Evolutionary conservation across 345 rosid species (phyloP), one percentile per base, ranked within the genome.

Genomic region (Populus nigra): DNA sequence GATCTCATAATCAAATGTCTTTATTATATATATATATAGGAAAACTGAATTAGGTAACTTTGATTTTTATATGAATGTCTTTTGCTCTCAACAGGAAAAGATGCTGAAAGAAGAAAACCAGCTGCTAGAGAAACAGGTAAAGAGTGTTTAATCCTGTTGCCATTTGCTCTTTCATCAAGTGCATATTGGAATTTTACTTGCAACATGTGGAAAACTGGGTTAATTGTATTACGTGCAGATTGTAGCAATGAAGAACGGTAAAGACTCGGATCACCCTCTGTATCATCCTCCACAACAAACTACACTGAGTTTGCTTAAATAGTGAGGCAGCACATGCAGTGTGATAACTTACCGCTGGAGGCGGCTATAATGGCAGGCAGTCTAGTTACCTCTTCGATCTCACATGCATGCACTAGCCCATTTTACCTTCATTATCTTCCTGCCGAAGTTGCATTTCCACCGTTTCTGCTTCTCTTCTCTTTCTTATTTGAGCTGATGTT

Each of bases 111-210:
- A 81, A 69, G 87, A 86, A 72, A 83, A 88, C 20, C 73, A 65
- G 49, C 49, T 61, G 31, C 85, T 88, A 7, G 68, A 86, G 69
- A 65, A 18, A 55, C 57, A 86, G 89, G 90, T 88, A 80, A 69
- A 47, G 53, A 47, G 29, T n/a, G 63, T n/a, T 8, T 57, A 8
- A 57, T 57, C 63, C 6, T 9, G 9, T 57, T 57, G 11, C 5
- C 63, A 57, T n/a, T n/a, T 8, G 27, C 29, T 57, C 29, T 57
- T 57, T 57, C 63, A 57, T 2, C 5, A 4, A 8, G 62, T 55
- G 25, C 62, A 57, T 3, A 10, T 23, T n/a, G 29, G 29, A 9
- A 8, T 57, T 57, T 57, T 10, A 43, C 47, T 43, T 43, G 47
- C 65, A 31, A 65, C 7, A 29, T 9, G 33, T 62, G 35, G 29